Evolutionary conservation across 108 stramenopile genomes (phyloP), one percentile per base, ranked within the genome.

Genomic region (Chaetoceros tenuissimus): DNA sequence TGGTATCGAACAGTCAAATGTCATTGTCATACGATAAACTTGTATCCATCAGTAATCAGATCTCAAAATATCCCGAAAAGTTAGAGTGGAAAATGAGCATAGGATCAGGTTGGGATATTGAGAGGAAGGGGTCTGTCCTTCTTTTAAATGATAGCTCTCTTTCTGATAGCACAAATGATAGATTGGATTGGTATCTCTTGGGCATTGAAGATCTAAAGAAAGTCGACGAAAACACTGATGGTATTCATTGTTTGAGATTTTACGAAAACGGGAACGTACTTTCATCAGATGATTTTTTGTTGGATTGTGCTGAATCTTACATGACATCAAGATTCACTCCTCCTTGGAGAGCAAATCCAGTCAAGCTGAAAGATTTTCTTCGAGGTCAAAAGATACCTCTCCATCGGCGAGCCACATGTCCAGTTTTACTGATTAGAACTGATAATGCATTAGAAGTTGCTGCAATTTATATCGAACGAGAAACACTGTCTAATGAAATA

Each of bases 351-450:
- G 47, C 20, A 26, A 61, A n/a, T n/a, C n/a, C n/a, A n/a, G n/a
- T n/a, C n/a, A n/a, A n/a, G n/a, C n/a, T n/a, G n/a, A 75, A 79
- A 53, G 85, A 89, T 47, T 94, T 94, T 59, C 82, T 96, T 21
- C 81, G 95, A 1, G 94, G 94, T 30, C 95, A 94, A 75, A 79
- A 81, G 48, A 74, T 96, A 19, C 84, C 89, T 10, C 47, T 90
- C 20, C 92, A 94, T 63, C 60, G 65, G 2, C 72, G 92, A 53
- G 79, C 74, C 46, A 64, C 75, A 26, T 61, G 80, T 7, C 24
- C 64, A 2, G 62, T 89, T 16, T 45, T 89, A 0, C 63, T 56
- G 50, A 57, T 46, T 22, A 44, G 55, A 49, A 59, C 59, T 24
- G 43, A 10, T 48, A 25, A 54, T 48, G 17, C 50, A 24, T 40